Percentiles rank a stretch among this genome's conserved stretches.
Conservation (phyloP, 495 filamentous ascomycete genomes). For the Lindgomyces ingoldianus region DNA sequence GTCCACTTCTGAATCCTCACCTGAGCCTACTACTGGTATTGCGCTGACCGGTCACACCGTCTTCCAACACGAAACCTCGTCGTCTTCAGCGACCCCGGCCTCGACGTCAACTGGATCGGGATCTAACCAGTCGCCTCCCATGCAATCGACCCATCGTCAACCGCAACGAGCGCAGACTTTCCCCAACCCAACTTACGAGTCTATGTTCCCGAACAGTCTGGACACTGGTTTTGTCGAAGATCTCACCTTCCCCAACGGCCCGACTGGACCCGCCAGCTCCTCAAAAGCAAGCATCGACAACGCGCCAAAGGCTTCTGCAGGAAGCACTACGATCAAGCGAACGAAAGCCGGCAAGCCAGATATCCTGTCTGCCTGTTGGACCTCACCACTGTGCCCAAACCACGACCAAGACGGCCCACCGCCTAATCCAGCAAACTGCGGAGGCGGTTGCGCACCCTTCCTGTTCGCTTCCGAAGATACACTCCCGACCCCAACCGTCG, state of each 20-base stretch:
- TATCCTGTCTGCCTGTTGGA: constrained; percentile 38
- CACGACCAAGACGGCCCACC: constrained; percentile 34
- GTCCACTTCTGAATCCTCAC: constrained; percentile 35
- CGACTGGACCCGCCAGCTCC: constrained; percentile 5
- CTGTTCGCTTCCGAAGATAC: constrained; percentile 32
- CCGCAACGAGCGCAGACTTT: constrained; percentile 23
- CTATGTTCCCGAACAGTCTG: constrained; percentile 34
- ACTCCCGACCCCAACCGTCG: constrained; percentile 22
- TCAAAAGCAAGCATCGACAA: constrained; percentile 1
- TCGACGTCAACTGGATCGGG: constrained; percentile 19
- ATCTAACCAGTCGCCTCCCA: constrained; percentile 19
- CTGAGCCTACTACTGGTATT: constrained; percentile 25
- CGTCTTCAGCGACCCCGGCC: constrained; percentile 14
- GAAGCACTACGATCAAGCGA: constrained; percentile 27
- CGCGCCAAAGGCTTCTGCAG: background rate
- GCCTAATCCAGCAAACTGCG: constrained; percentile 37
- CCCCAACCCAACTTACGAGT: constrained; percentile 28
- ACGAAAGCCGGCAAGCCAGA: constrained; percentile 27
- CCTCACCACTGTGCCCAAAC: constrained; percentile 40
- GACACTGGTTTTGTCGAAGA: constrained; percentile 35
- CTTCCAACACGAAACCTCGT: background rate
- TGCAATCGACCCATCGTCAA: constrained; percentile 3
- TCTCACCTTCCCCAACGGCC: constrained; percentile 35
- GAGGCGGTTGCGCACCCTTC: constrained; percentile 37
- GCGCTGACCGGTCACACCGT: background rate